These are phyloP conservation scores for Trichoderma asperellum DNA, from an alignment of 2,329 filamentous ascomycete genomes.

Conservation along the genomic window DNA sequence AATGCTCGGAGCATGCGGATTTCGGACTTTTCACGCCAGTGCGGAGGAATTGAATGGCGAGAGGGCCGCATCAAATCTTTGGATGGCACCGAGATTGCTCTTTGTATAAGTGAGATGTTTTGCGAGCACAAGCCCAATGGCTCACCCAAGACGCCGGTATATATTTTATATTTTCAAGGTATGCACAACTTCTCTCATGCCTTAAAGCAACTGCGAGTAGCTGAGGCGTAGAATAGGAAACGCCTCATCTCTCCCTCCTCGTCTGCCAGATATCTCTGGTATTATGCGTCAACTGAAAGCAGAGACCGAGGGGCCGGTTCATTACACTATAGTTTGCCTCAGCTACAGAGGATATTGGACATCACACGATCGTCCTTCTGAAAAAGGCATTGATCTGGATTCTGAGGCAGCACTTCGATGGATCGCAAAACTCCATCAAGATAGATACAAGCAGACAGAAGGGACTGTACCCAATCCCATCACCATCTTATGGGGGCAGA, in stretches of 20 bases:
- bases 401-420: conserved; percentile 66
- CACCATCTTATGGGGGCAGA: conserved; percentile 75
- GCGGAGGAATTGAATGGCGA: conserved; percentile 67
- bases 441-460: conserved; percentile 29
- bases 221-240: conserved; percentile 51
- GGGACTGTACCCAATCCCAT: conserved; percentile 37
- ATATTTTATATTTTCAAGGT: conserved; percentile 63
- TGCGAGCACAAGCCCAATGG: conserved; percentile 13
- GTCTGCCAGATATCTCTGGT: conserved; percentile 60
- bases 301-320: conserved; percentile 37
- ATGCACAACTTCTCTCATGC: conserved; percentile 14
- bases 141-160: conserved; percentile 45
- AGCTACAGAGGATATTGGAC: conserved; percentile 79
- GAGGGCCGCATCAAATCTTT: conserved; percentile 62
- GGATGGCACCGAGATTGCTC: conserved; percentile 68
- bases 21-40: conserved; percentile 62
- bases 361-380: conserved; percentile 70
- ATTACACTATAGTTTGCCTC: conserved; percentile 57
- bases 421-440: conserved; percentile 53
- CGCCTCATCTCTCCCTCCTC: conserved; percentile 60
- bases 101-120: conserved; percentile 57
- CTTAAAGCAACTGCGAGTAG: neutral
- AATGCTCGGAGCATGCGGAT: conserved; percentile 71
- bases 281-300: conserved; percentile 53
- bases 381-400: conserved; percentile 71